Base-by-base conservation (phyloP, 345 rosid species). In the Syzygium aromaticum region DNA sequence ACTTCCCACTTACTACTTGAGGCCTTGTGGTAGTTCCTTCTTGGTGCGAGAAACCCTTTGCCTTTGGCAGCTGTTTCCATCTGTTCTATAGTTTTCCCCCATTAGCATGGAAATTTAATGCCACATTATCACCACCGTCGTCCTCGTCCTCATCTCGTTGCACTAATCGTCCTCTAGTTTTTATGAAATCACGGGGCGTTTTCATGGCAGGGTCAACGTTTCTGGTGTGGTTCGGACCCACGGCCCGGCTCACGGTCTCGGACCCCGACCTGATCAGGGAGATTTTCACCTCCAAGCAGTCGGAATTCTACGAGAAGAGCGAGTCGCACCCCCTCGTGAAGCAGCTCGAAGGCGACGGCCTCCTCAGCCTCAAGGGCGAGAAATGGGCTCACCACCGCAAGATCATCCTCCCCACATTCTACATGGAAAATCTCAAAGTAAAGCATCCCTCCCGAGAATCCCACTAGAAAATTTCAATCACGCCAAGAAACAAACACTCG, bases 351-450 rank as follows among this genome's bases (percentile, higher is more conserved):
- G 99, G 98, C 1, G 95, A 95, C 49, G 98, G 98, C 22, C 91
- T 95, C 33, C 92, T 93, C 6, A 91, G 97, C n/a, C 94, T 94
- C 84, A 93, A 94, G 86, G 98, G 98, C 10, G 90, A 88, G 52
- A 95, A 96, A 87, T 96, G 98, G 98, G 93, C 92, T 87, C 93
- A 93, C 88, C 99, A 93, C 85, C 90, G 97, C 49, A 93, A 89
- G 90, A 94, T 95, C 87, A 93, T 95, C 23, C 90, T 94, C 6
- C 98, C 98, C 13, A 95, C 96, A 52, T 96, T 95, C 90, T 95
- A 95, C 33, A 91, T 93, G 92, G 98, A 97, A 86, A 95, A 95
- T 92, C 96, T 95, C 89, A 95, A 95, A 92, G 99, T 96, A 87
- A 30, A 40, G 84, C 30, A 54, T 3, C 23, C 28, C 40, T 22